Evolutionary conservation across 495 filamentous ascomycete species (phyloP), one percentile per base, ranked within the genome.

Genomic region (Neurospora hispaniola): DNA sequence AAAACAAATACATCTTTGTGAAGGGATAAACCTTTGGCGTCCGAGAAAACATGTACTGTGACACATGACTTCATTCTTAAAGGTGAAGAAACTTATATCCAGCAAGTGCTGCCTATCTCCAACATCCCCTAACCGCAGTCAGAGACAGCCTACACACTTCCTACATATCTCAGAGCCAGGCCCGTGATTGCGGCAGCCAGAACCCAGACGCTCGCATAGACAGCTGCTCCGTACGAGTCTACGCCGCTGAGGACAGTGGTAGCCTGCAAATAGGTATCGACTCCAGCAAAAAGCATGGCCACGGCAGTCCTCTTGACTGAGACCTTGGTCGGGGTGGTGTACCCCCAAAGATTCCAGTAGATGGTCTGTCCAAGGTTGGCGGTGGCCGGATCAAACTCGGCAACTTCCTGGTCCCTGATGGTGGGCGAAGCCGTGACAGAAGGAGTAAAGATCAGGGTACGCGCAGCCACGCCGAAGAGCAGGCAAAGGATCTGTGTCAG

Each of bases 391-490:
- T 90, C 83, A 75, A 88, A 89, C 14, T 81, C 75, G 18, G 72
- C 74, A 54, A 78, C 71, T 69, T 79, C 73, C 69, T 83, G 82
- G 69, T 84, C 78, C 41, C 78, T 74, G 16, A 78, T 72, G 8
- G 82, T 79, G 18, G 77, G 77, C 31, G 81, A 84, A 4, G 86
- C 86, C 3, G 86, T 83, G 14, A 88, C 88, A 74, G 89, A 79
- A 16, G 89, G 92, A 40, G 89, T 89, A 78, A 96, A 94, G 71
- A 97, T 87, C 79, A 96, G 93, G 68, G 85, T 85, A 62, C 87
- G 85, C 35, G 90, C 89, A 2, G 92, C 91, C 73, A 87, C 84
- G 10, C 94, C 94, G n/a, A 86, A 81, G 39, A 83, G 74, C 12
- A 87, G 74, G 68, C 76, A 73, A 42, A 81, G 74, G 5, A 75